These are phyloP conservation scores for Emmonsia crescens DNA, from an alignment of 2,329 filamentous ascomycete species.

Conservation along the genomic window DNA sequence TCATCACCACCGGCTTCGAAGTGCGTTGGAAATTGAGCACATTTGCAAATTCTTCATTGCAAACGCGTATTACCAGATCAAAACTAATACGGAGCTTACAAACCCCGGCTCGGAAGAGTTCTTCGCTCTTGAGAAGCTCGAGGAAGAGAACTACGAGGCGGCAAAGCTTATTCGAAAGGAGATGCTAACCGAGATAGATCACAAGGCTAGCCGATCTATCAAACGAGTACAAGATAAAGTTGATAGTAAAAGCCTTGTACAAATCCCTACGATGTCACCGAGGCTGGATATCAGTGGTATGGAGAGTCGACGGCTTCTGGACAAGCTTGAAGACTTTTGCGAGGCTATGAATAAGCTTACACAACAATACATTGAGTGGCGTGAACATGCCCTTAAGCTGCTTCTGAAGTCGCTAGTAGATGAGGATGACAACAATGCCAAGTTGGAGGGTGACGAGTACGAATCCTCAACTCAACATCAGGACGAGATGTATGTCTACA, in stretches of 20 bases:
- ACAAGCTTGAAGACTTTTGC: conserved; percentile 55
- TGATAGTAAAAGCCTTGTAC: conserved; percentile 45
- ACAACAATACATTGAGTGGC: conserved; percentile 60
- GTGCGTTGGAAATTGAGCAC: conserved; percentile 68
- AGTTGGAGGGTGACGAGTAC: conserved; percentile 82
- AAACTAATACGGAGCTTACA: conserved; percentile 55
- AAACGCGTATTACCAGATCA: conserved; percentile 75
- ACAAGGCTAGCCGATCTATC: conserved; percentile 56
- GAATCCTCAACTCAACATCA: conserved; percentile 77
- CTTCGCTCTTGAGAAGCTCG: conserved; percentile 54
- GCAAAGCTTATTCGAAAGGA: conserved; percentile 71
- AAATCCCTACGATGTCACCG: conserved; percentile 51
- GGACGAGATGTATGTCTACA: conserved; percentile 79
- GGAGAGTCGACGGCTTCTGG: conserved; percentile 56
- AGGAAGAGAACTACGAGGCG: conserved; percentile 61
- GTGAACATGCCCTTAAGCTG: conserved; percentile 59
- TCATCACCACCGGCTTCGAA: conserved; percentile 56
- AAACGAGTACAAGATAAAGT: conserved; percentile 46
- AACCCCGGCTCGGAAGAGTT: conserved; percentile 57
- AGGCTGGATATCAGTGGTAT: conserved; percentile 52
- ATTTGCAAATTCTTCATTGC: conserved; percentile 74
- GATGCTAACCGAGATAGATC: conserved; percentile 51
- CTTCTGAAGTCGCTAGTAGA: conserved; percentile 70
- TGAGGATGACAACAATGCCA: conserved; percentile 59
- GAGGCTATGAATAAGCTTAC: conserved; percentile 62